Evolutionary conservation across 2,329 filamentous ascomycete species (phyloP).

Genomic region (Tolypocladium cylindrosporum): DNA sequence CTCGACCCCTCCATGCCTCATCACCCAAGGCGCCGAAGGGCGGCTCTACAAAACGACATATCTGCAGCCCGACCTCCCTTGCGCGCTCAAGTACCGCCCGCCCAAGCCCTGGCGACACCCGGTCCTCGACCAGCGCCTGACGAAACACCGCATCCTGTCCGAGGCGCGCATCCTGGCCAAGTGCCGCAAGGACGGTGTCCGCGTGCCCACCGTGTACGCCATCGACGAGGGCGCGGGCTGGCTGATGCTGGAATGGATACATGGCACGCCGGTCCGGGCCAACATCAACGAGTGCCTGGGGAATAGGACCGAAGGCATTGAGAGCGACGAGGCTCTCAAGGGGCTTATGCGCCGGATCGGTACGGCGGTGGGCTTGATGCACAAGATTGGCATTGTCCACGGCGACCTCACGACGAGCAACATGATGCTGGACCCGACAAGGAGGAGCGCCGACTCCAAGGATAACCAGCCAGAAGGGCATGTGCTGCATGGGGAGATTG

Average conservation of each 20-base stretch:
- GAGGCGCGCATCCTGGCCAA: slow-evolving; percentile 80
- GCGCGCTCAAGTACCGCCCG: slow-evolving; percentile 85
- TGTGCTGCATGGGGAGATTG: slow-evolving; percentile 59
- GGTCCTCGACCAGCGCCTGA: slow-evolving; percentile 76
- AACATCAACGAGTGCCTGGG: slow-evolving; percentile 60
- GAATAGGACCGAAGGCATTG: slow-evolving; percentile 26
- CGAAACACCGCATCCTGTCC: slow-evolving; percentile 74
- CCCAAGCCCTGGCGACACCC: slow-evolving; percentile 89
- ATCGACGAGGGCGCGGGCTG: slow-evolving; percentile 55
- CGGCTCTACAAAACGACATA: slow-evolving; percentile 84
- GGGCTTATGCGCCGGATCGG: slow-evolving; percentile 64
- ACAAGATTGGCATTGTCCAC: slow-evolving; percentile 79
- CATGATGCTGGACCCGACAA: slow-evolving; percentile 59
- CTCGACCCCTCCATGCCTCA: slow-evolving; percentile 52
- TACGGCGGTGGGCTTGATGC: slow-evolving; percentile 61
- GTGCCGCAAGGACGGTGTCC: slow-evolving; percentile 67
- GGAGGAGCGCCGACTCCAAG: slow-evolving; percentile 9
- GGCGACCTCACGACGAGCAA: slow-evolving; percentile 97
- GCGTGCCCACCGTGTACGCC: slow-evolving; percentile 73
- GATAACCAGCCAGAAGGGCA: slow-evolving; percentile 11
- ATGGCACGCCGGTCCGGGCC: slow-evolving; percentile 59
- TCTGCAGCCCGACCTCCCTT: slow-evolving; percentile 55
- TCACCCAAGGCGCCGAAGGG: slow-evolving; percentile 92
- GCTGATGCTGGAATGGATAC: slow-evolving; percentile 79
- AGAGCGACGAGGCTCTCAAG: slow-evolving; percentile 41